Evolutionary conservation across 257 asterid genomes (phyloP), one percentile per base, ranked within the genome.

Genomic region (Salvia miltiorrhiza): DNA sequence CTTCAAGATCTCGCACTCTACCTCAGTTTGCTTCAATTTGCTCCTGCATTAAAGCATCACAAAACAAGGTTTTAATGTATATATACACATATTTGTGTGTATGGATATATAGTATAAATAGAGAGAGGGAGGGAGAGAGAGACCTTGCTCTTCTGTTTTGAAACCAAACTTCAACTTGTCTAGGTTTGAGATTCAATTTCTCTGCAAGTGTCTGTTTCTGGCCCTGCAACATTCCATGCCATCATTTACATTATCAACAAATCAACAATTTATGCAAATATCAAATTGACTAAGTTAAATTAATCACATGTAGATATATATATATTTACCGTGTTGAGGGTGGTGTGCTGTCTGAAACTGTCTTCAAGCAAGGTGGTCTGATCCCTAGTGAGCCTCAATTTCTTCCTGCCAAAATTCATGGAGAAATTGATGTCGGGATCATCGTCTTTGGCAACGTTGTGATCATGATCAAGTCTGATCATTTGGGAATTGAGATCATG

Each of bases 81-180:
- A 4, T 0, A 55, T 5, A 4, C 23, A 62, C 16, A 3, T 6
- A n/a, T 58, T 10, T 41, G 14, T 5, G 43, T 45, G 13, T 19
- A n/a, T 33, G 10, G 1, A 53, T 53, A 4, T 17, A 35, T 21
- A 21, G 17, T 8, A 6, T 61, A 33, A 24, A 23, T 5, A 41
- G 14, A 59, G n/a, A n/a, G n/a, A n/a, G 24, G n/a, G 37, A 63
- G 30, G 8, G 16, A 45, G 9, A 55, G 44, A 11, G 23, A 4
- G 10, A 86, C 93, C 91, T 86, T 17, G 96, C 96, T 81, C 96
- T 82, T 73, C 93, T 67, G 74, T 88, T 88, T 40, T 88, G 93
- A 78, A 88, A 88, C 96, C 96, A 88, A 77, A 88, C 93, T 77
- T 88, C 93, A 0, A 88, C 90, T 77, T 88, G 96, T 58, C 96